Evolutionary conservation across 306 rosid genomes (phyloP), one percentile per base, ranked within the genome.

Genomic region (Pyrus communis): DNA sequence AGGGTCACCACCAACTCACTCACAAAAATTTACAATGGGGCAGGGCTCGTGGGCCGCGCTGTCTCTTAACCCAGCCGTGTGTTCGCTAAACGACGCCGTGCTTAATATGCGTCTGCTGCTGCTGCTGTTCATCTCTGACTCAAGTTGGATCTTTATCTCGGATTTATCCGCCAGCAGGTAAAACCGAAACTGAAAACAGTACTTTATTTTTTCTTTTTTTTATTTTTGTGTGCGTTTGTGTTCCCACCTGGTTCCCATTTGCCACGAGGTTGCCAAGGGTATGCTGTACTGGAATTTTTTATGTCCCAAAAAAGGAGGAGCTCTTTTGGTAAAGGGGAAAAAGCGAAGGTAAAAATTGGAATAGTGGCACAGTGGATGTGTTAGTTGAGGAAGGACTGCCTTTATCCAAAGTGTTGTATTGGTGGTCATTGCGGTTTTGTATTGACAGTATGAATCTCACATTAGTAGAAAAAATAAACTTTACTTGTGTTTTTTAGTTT

Each of bases 41-140:
- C 73, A 76, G 82, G 85, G 83, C 80, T 74, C 70, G 82, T 87
- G 86, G 80, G 74, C 40, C 74, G 83, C 84, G 71, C 65, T 79
- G 78, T 86, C 85, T 8, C 57, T n/a, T 21, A 74, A 33, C 81
- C 74, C 82, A 66, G 86, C 79, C 82, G 85, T 81, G 70, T 79
- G 83, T 2, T 7, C 5, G 23, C 76, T 57, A 35, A 28, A 73
- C 38, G 76, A 58, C 76, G 25, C 76, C 67, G 67, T 35, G 12
- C 12, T 42, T 42, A 10, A 12, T 42, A 12, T 42, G 45, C 45
- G 3, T 9, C 12, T 42, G 45, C 8, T 35, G 23, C 35, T 31
- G 1, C 28, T 10, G 13, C 64, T 73, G 67, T 33, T 73, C 25
- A 15, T 58, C 76, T 58, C 76, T 73, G 76, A 73, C 76, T 58